These are phyloP conservation scores for Nicotiana rustica DNA, from an alignment of 305 asterid genomes.

Conservation along the genomic window DNA sequence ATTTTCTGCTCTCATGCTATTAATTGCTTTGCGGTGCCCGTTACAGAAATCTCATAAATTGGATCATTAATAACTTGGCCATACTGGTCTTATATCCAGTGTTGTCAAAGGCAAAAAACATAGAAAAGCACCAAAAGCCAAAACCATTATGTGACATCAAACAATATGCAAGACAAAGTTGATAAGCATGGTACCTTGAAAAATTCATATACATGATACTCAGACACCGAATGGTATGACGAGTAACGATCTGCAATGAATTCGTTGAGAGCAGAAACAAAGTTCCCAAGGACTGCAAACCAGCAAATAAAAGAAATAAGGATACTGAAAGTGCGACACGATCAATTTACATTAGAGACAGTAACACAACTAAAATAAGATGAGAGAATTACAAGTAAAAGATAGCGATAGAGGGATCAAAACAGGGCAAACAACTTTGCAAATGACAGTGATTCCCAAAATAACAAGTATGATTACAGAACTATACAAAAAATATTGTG, in stretches of 20 bases:
- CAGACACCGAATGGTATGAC: constrained; percentile 68
- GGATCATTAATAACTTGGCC: background rate
- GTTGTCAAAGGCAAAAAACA: background rate
- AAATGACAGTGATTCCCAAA: background rate
- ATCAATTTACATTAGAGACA: background rate
- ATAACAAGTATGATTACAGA: background rate
- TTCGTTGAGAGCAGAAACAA: constrained; percentile 83
- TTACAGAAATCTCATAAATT: background rate
- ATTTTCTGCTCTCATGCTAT: background rate
- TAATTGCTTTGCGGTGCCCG: background rate
- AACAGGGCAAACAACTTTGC: background rate
- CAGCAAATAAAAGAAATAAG: constrained; percentile 37
- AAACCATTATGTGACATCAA: background rate
- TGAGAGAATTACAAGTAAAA: background rate
- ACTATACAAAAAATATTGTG: background rate
- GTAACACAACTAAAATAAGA: background rate
- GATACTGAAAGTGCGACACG: constrained; percentile 17
- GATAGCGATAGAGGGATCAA: background rate
- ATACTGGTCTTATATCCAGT: background rate
- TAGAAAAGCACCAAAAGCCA: background rate
- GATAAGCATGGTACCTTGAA: constrained; percentile 68
- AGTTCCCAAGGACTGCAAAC: constrained; percentile 95
- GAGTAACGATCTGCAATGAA: constrained; percentile 87
- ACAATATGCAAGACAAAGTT: constrained; percentile 18
- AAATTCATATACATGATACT: constrained; percentile 91